Evolutionary conservation across 176 grass and related monocot species (phyloP), one percentile per base, ranked within the genome.

Genomic region (Urochloa ruziziensis): DNA sequence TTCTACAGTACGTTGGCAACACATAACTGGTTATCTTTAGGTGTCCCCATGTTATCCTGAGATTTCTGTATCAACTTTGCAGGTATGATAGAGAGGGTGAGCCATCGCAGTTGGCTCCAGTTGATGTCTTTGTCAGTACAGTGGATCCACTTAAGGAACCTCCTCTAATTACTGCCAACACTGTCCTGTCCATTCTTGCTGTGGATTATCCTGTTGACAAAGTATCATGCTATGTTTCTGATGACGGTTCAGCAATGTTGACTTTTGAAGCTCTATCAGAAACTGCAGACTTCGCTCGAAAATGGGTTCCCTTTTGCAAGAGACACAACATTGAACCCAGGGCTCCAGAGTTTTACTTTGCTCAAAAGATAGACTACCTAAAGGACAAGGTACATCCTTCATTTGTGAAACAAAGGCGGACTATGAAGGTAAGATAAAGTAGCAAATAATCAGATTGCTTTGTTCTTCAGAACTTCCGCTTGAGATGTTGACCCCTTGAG

Each of bases 161-260:
- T 78, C 95, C 92, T 63, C 64, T 97, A 11, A 85, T 97, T 68
- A 97, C 95, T 64, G 92, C 90, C 32, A 97, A 97, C 40, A 97
- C 92, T 48, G 92, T 97, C 16, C 70, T 97, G 28, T 97, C 95
- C 14, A 94, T 97, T 80, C 92, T 97, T 70, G 56, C 95, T 32
- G 88, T 93, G 42, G 95, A 97, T 78, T 97, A 97, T 47, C 95
- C 95, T 24, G 95, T 97, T 12, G 95, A 94, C 82, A 97, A 97
- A 82, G 90, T 97, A 25, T 97, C 95, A 37, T 97, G 95, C 82
- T 94, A 97, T 88, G 95, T 97, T 83, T 97, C 95, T 89, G 95
- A 97, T 68, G 95, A 97, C 52, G 95, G 95, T 72, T 94, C 95
- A 30, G 95, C 95, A 47, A 97, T 97, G 95, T 59, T 97, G 60